A percentile compares a stretch with the other conserved stretches of the same genome.
These are phyloP conservation scores for Vigna nakashimae DNA, from an alignment of 306 rosid species.

Conservation along the genomic window DNA sequence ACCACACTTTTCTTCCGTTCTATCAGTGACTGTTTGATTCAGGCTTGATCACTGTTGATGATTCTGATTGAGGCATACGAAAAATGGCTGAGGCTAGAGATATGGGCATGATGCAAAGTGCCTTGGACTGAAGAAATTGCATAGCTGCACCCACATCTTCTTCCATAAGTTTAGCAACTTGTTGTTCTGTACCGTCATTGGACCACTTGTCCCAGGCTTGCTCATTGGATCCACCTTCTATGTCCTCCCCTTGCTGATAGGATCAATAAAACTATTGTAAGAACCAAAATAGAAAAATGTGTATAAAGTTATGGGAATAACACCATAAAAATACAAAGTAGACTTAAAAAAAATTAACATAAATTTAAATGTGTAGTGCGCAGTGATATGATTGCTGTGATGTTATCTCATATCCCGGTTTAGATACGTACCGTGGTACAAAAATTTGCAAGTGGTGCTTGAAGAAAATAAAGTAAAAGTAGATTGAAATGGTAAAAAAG, in stretches of 20 bases:
- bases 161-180: slow-evolving; percentile 98
- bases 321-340: background rate
- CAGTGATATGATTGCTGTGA: background rate
- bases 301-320: background rate
- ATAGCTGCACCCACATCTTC: slow-evolving; percentile 98
- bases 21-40: slow-evolving; percentile 78
- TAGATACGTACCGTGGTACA: background rate
- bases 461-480: background rate
- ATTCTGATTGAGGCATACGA: slow-evolving; percentile 71
- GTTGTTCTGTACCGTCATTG: slow-evolving; percentile 90
- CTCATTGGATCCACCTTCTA: slow-evolving; percentile 65
- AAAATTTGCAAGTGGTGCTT: slow-evolving; percentile 15
- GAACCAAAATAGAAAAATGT: background rate
- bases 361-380: background rate
- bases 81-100: slow-evolving; percentile 96
- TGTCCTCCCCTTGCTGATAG: slow-evolving; percentile 64
- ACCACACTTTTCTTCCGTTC: slow-evolving; percentile 30
- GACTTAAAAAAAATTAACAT: background rate
- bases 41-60: slow-evolving; percentile 65
- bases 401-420: slow-evolving; percentile 6
- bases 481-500: slow-evolving; percentile 9
- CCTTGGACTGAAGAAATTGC: slow-evolving; percentile 97
- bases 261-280: slow-evolving; percentile 16
- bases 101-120: slow-evolving; percentile 97
- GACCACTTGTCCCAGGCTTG: slow-evolving; percentile 97